Evolutionary conservation across 106 monocot genomes (phyloP).

Genomic region (Hemerocallis citrina): DNA sequence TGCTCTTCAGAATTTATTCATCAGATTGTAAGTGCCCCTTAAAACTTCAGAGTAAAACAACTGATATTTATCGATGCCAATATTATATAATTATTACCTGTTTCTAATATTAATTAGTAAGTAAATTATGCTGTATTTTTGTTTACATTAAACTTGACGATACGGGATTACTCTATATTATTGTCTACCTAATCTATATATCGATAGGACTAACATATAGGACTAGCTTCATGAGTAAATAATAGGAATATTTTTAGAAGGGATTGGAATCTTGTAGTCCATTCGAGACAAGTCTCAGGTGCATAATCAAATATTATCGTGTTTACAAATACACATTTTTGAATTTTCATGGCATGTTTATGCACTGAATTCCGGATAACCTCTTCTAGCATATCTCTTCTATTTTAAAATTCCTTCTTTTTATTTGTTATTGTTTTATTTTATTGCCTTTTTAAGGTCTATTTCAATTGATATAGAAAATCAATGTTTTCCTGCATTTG

Average conservation of each 20-base stretch:
- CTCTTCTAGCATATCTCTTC: not conserved
- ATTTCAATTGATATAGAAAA: not conserved
- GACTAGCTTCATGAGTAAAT: not conserved
- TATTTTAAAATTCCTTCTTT: not conserved
- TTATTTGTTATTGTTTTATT: not conserved
- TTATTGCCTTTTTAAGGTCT: not conserved
- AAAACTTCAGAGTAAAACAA: not conserved
- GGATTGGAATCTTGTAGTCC: not conserved
- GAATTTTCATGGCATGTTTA: not conserved
- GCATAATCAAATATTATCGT: not conserved
- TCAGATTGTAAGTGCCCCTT: conserved; percentile 70
- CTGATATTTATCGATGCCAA: no score
- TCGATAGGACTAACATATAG: not conserved
- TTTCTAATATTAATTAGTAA: no score
- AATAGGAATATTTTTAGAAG: not conserved
- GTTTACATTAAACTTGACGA: no score
- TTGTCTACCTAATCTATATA: not conserved
- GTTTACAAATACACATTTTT: not conserved
- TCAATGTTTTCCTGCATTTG: not conserved
- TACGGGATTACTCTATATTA: no score
- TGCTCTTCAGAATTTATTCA: conserved; percentile 91
- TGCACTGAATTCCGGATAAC: not conserved
- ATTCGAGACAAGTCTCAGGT: not conserved
- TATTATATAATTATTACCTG: no score
- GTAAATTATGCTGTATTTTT: no score